These are phyloP conservation scores for Cryptococcus maquisensis DNA, from an alignment of 1,284 basidiomycete species.

Conservation along the genomic window DNA sequence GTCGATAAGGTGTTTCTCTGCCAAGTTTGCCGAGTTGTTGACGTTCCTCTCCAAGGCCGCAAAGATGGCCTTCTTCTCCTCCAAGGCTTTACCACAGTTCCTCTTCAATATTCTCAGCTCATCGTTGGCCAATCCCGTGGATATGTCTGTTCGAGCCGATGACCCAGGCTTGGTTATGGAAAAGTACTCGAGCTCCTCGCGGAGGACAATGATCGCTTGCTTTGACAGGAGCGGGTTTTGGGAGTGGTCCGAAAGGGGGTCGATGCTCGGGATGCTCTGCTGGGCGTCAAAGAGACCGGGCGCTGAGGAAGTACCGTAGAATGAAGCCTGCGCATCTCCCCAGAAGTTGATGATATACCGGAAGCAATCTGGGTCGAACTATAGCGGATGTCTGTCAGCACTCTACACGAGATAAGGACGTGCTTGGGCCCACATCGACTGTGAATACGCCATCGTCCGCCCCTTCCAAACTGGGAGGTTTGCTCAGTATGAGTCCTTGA, in stretches of 20 bases:
- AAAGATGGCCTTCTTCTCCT: slow-evolving; percentile 89
- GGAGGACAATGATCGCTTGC: slow-evolving; percentile 96
- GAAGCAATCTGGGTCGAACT: slow-evolving; percentile 98
- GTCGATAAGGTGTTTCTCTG: slow-evolving; percentile 98
- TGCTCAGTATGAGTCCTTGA: slow-evolving; percentile 88
- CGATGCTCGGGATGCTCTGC: slow-evolving; percentile 63
- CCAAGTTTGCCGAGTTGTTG: slow-evolving; percentile 98
- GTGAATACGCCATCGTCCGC: slow-evolving; percentile 92
- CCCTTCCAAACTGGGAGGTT: slow-evolving; percentile 67
- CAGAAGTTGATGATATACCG: slow-evolving; percentile 90
- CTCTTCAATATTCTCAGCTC: slow-evolving; percentile 71
- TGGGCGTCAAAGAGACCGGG: slow-evolving; percentile 76
- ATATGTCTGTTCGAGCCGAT: slow-evolving; percentile 60
- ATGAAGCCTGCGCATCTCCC: slow-evolving; percentile 75
- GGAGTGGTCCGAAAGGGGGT: slow-evolving; percentile 34
- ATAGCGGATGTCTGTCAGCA: slow-evolving; percentile 2
- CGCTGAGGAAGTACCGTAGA: slow-evolving; percentile 77
- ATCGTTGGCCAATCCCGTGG: slow-evolving; percentile 68
- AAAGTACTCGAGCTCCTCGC: slow-evolving; percentile 98
- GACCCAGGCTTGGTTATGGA: slow-evolving; percentile 60
- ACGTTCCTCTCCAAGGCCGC: slow-evolving; percentile 97
- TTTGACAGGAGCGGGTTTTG: slow-evolving; percentile 91
- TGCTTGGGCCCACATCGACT: slow-evolving; percentile 72
- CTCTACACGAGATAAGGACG: not conserved
- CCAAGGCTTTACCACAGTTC: slow-evolving; percentile 78